Conservation (phyloP, 2,329 filamentous ascomycete genomes). For the Pseudogymnoascus sp. region DNA sequence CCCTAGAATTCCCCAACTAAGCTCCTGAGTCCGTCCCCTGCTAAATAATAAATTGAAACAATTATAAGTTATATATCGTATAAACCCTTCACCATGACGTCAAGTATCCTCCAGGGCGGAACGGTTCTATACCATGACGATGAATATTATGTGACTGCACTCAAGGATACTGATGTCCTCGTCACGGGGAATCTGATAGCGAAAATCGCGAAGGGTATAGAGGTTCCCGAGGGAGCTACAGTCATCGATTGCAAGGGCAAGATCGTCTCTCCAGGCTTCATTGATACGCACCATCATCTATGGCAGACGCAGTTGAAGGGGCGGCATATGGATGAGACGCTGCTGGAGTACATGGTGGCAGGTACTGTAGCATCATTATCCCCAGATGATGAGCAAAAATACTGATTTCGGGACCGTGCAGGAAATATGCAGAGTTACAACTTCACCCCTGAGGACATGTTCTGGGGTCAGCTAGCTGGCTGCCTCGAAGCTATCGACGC, state of each 20-base stretch:
- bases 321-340: slow-evolving; percentile 30
- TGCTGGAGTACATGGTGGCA: slow-evolving; percentile 35
- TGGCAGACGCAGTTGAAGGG: slow-evolving; percentile 31
- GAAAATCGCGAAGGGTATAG: slow-evolving; percentile 25
- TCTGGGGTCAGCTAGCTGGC: slow-evolving; percentile 37
- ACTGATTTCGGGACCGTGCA: slow-evolving; percentile 11
- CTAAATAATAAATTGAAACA: not conserved
- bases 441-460: slow-evolving; percentile 35
- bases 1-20: not conserved
- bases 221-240: slow-evolving; percentile 12
- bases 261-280: slow-evolving; percentile 30
- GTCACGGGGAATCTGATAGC: slow-evolving; percentile 27
- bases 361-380: slow-evolving; percentile 21
- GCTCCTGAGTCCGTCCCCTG: not conserved
- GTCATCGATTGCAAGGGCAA: slow-evolving; percentile 32
- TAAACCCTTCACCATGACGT: not conserved
- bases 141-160: slow-evolving; percentile 25
- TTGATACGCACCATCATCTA: slow-evolving; percentile 30
- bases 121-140: slow-evolving; percentile 29
- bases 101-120: slow-evolving; percentile 28
- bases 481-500: slow-evolving; percentile 33
- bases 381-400: slow-evolving; percentile 4
- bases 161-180: slow-evolving; percentile 22
- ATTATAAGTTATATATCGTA: not conserved
- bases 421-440: slow-evolving; percentile 31